phyloP scores from a whole-genome alignment of 73 alveolate species.

The Tetrahymena borealis region DNA sequence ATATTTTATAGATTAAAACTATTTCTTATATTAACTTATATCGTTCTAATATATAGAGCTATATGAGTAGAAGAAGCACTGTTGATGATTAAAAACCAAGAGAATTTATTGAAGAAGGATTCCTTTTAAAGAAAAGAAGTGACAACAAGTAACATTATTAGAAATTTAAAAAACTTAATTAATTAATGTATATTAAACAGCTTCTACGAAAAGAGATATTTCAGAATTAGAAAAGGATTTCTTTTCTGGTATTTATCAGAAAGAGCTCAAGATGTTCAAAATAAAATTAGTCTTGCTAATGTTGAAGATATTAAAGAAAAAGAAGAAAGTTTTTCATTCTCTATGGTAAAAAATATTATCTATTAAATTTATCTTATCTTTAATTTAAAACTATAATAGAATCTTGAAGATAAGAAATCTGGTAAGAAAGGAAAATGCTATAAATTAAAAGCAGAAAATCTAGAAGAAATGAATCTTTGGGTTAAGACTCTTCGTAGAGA shows the following conservation, averaged over 20 bases:
- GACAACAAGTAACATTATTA: background rate
- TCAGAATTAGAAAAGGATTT: conserved; percentile 34
- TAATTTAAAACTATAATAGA: background rate
- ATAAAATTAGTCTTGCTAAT: conserved; percentile 8
- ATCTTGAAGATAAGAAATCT: background rate
- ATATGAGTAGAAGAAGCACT: conserved; percentile 1
- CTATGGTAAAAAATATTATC: background rate
- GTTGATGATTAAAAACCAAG: background rate
- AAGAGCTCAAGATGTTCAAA: conserved; percentile 26
- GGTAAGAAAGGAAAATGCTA: conserved; percentile 8
- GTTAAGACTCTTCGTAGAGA: conserved; percentile 21
- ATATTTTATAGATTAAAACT: background rate
- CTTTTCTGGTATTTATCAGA: conserved; percentile 24
- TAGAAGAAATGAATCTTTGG: conserved; percentile 30
- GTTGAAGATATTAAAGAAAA: conserved; percentile 22
- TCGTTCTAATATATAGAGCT: too few species aligned
- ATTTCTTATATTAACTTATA: too few species aligned
- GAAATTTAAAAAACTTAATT: background rate
- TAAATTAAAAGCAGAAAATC: conserved; percentile 17
- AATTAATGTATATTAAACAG: background rate
- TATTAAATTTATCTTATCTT: background rate
- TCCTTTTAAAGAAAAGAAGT: background rate
- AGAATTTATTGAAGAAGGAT: background rate
- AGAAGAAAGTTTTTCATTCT: conserved; percentile 7
- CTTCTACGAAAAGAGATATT: conserved; percentile 24